Base-by-base conservation (phyloP, 2,329 filamentous ascomycete genomes). In the Chaetomium strumarium region DNA sequence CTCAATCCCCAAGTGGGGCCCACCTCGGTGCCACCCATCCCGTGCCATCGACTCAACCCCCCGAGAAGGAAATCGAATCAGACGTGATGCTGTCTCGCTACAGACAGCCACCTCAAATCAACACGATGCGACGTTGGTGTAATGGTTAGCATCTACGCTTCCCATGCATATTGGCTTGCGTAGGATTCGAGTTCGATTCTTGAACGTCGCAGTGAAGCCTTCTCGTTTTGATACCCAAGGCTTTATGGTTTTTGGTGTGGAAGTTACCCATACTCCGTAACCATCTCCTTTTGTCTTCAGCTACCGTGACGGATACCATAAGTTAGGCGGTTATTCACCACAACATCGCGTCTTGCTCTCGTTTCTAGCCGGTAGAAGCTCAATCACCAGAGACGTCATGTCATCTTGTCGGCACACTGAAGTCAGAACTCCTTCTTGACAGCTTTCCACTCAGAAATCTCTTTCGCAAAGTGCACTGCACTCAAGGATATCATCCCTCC, bases 121-220 rank as follows among this genome's bases (percentile, higher is more conserved):
- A 17, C n/a, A 36, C 13, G 17, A 33, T 33, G 56, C 56, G 56
- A 46, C 54, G 51, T 54, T 59, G 51, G 57, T 59, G 52, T 52
- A 59, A 55, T 57, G 57, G 57, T 55, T 57, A 59, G 41, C 52
- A 59, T 59, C 57, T 58, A 44, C 51, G 57, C 52, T 59, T 59
- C 57, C 57, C 57, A 59, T 43, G 24, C n/a, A 11, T 8, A 4
- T 17, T 51, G 55, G 48, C 43, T 34, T 55, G 55, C 57, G 52
- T 45, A 59, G 55, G 57, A 55, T 56, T 55, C 57, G 57, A 55
- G 57, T 59, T 59, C 57, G 57, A 59, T 57, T 59, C 57, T 55
- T 48, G 57, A 55, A 54, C 54, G 56, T 48, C 56, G 56, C 56
- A 58, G 37, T 13, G 14, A 1, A 24, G n/a, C 12, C 17, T 36